These are phyloP conservation scores for Albatrellus ellisii DNA, from an alignment of 768 basidiomycete species.

Conservation along the genomic window DNA sequence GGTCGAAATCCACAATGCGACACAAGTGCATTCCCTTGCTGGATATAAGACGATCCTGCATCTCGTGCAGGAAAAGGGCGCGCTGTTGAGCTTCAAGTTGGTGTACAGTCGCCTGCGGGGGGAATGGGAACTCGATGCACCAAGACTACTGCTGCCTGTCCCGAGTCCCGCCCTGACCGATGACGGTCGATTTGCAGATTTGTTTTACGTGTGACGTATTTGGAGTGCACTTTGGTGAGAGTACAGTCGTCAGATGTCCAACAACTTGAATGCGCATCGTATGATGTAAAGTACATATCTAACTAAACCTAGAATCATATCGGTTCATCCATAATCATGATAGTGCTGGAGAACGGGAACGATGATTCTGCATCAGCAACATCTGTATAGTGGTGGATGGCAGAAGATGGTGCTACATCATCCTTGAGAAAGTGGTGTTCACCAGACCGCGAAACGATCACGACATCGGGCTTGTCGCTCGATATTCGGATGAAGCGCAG, in stretches of 20 bases:
- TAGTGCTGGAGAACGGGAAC: slow-evolving; percentile 24
- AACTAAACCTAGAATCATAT: background rate
- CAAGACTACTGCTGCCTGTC: slow-evolving; percentile 12
- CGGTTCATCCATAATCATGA: slow-evolving; percentile 24
- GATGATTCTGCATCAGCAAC: slow-evolving; percentile 18
- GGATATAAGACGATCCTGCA: slow-evolving; percentile 47
- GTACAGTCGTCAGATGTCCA: no score
- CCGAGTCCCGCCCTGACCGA: slow-evolving; percentile 20
- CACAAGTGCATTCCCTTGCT: slow-evolving; percentile 26
- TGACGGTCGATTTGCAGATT: slow-evolving; percentile 22
- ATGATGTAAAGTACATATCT: no score
- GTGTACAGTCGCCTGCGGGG: slow-evolving; percentile 51
- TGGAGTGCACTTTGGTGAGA: background rate
- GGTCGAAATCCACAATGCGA: slow-evolving; percentile 50
- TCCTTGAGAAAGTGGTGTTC: slow-evolving; percentile 30
- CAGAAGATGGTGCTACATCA: background rate
- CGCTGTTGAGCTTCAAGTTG: slow-evolving; percentile 67
- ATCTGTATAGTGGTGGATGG: slow-evolving; percentile 18
- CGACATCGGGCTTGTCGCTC: slow-evolving; percentile 33
- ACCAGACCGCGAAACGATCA: slow-evolving; percentile 46
- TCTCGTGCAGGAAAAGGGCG: slow-evolving; percentile 78
- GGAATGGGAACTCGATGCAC: slow-evolving; percentile 56
- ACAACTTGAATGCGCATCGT: no score
- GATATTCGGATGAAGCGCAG: slow-evolving; percentile 70
- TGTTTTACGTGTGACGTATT: slow-evolving; percentile 20